Conservation (phyloP, 768 basidiomycete species). For the Rhizopogon rudus region DNA sequence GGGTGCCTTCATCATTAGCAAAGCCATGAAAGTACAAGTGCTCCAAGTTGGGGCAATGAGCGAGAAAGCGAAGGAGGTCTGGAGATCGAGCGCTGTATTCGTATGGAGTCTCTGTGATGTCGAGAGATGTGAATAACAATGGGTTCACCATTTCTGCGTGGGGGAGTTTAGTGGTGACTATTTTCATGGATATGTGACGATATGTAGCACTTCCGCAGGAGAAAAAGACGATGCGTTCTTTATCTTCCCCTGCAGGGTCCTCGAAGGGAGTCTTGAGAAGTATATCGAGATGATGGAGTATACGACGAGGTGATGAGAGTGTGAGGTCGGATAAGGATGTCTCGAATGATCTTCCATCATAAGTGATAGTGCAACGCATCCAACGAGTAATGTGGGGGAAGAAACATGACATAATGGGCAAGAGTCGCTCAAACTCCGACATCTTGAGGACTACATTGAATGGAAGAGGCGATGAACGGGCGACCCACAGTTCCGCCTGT, state of each 20-base stretch:
- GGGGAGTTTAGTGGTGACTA: conserved; percentile 49
- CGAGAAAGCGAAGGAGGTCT: conserved; percentile 55
- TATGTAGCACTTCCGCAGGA: conserved; percentile 30
- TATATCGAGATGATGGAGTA: conserved; percentile 25
- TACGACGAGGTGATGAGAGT: conserved; percentile 10
- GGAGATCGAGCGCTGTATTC: conserved; percentile 38
- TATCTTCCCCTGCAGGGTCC: conserved; percentile 5
- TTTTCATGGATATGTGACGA: conserved; percentile 41
- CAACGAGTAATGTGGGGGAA: conserved; percentile 54
- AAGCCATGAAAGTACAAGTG: conserved; percentile 53
- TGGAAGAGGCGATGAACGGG: conserved; percentile 46
- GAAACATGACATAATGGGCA: conserved; percentile 62
- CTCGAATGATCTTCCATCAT: conserved; percentile 26
- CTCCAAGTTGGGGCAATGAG: conserved; percentile 57
- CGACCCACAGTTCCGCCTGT: conserved; percentile 51
- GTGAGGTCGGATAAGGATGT: conserved; percentile 23
- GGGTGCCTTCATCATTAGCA: conserved; percentile 38
- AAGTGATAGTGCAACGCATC: conserved; percentile 44
- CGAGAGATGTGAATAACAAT: conserved; percentile 52
- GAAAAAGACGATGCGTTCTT: conserved; percentile 22
- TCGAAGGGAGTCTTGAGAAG: conserved; percentile 21
- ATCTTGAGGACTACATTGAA: conserved; percentile 52
- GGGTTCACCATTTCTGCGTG: conserved; percentile 35
- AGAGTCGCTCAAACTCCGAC: conserved; percentile 42
- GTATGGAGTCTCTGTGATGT: conserved; percentile 46